Evolutionary conservation across 1,284 basidiomycete species (phyloP).

Genomic region (Wallemia ichthyophaga): DNA sequence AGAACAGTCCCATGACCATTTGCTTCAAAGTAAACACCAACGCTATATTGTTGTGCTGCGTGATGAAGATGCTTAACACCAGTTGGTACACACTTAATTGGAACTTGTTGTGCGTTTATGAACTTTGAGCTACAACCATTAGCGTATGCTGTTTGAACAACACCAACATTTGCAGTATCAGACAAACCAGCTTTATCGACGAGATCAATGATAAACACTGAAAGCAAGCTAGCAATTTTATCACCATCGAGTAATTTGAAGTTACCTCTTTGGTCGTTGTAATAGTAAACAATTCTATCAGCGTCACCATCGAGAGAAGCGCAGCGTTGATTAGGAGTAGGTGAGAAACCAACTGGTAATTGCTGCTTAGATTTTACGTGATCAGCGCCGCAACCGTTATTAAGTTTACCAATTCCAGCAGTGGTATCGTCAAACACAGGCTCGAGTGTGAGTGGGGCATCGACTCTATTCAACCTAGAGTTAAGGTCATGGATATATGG

Average conservation of each 20-base stretch:
- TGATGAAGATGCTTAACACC: constrained; percentile 97
- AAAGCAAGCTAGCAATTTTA: constrained; percentile 84
- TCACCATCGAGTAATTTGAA: constrained; percentile 94
- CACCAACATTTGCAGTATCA: constrained; percentile 40
- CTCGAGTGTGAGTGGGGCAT: constrained; percentile 32
- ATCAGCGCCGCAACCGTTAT: constrained; percentile 75
- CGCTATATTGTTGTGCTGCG: constrained; percentile 70
- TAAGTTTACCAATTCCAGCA: constrained; percentile 31
- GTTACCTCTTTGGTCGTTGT: constrained; percentile 36
- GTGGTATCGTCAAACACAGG: constrained; percentile 26
- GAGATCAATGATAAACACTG: constrained; percentile 71
- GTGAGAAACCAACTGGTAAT: constrained; percentile 37
- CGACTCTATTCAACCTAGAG: constrained; percentile 24
- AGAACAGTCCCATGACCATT: constrained; percentile 96
- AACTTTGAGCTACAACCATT: constrained; percentile 93
- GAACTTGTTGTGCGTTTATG: constrained; percentile 45
- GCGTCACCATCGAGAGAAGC: constrained; percentile 94
- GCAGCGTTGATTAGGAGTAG: constrained; percentile 34
- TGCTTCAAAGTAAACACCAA: constrained; percentile 97
- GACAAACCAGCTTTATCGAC: constrained; percentile 47
- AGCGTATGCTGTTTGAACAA: constrained; percentile 96
- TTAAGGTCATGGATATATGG: constrained; percentile 31
- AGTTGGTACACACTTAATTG: constrained; percentile 81
- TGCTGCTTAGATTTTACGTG: constrained; percentile 82
- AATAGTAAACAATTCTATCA: constrained; percentile 87